Percentiles rank a stretch among this genome's conserved stretches.
These are phyloP conservation scores for Solanum piurae DNA, from an alignment of 257 asterid species.

Conservation along the genomic window DNA sequence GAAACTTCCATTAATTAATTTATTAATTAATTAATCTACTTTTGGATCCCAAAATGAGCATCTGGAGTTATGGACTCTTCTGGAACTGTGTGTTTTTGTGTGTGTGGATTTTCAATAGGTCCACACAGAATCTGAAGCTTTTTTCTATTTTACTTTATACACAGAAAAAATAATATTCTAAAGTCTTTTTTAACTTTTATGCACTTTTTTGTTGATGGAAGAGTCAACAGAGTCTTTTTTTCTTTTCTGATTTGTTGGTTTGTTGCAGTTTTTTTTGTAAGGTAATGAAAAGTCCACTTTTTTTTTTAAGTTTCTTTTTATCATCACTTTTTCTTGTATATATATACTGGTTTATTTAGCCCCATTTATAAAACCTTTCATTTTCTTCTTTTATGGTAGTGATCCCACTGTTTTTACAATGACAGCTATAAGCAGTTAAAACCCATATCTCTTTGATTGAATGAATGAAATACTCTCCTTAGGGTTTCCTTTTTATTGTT, in stretches of 20 bases:
- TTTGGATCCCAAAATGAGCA: slow-evolving; percentile 16
- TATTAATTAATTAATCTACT: background rate
- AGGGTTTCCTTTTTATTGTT: slow-evolving; percentile 21
- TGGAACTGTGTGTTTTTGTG: background rate
- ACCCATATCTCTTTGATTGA: slow-evolving; percentile 17
- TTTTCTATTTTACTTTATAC: background rate
- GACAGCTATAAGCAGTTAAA: slow-evolving; percentile 37
- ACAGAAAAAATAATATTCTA: background rate
- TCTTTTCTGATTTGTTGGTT: background rate
- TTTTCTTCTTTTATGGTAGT: slow-evolving; percentile 26
- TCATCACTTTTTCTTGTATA: background rate
- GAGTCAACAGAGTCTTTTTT: background rate
- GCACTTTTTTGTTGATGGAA: background rate
- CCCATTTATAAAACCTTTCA: slow-evolving; percentile 10
- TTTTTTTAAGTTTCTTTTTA: background rate
- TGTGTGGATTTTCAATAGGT: background rate
- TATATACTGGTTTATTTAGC: background rate
- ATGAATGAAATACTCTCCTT: slow-evolving; percentile 9
- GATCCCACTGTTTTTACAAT: slow-evolving; percentile 2
- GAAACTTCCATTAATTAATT: background rate
- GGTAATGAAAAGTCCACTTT: slow-evolving; percentile 35
- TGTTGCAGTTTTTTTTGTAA: slow-evolving; percentile 11
- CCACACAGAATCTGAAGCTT: slow-evolving; percentile 6
- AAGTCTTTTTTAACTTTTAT: slow-evolving; percentile 1
- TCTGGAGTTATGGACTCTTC: background rate